Conservation (phyloP, 208 protist genomes). For the Crithidia brevicula region DNA sequence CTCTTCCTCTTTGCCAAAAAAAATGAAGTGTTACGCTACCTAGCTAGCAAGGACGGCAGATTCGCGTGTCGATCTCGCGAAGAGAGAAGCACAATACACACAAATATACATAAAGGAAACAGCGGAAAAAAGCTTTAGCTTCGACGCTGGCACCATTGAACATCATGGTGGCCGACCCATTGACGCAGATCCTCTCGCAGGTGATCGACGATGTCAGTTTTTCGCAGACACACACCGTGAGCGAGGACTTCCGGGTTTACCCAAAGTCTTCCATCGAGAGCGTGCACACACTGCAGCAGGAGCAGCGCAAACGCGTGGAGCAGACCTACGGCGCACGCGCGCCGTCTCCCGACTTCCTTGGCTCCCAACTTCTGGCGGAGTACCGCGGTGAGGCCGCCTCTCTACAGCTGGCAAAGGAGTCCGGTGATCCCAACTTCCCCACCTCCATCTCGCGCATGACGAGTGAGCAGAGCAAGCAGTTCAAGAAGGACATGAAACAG, state of each 20-base stretch:
- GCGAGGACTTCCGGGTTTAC: constrained; percentile 78
- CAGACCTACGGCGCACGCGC: constrained; percentile 61
- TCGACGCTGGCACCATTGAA: too few species aligned
- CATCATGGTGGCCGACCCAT: constrained; percentile 27
- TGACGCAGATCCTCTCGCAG: constrained; percentile 34
- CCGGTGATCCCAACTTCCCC: constrained; percentile 40
- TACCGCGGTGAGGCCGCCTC: constrained; percentile 81
- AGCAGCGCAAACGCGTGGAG: constrained; percentile 81
- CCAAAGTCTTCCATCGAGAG: constrained; percentile 64
- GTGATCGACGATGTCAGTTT: constrained; percentile 76
- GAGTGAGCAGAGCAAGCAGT: constrained; percentile 58
- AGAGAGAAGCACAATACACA: too few species aligned
- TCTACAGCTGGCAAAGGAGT: constrained; percentile 59
- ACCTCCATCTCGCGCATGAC: constrained; percentile 57
- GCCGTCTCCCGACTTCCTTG: constrained; percentile 61
- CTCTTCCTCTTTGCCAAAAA: too few species aligned
- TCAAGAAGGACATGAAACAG: constrained; percentile 91
- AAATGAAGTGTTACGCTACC: too few species aligned
- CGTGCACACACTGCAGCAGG: constrained; percentile 68
- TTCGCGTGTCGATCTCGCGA: too few species aligned
- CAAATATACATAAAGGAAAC: too few species aligned
- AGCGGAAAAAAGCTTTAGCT: too few species aligned
- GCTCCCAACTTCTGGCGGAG: constrained; percentile 59
- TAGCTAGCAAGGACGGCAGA: too few species aligned
- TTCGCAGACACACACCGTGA: constrained; percentile 72